Evolutionary conservation across 176 grass and related monocot species (phyloP).

Genomic region (Tuctoria greenei): DNA sequence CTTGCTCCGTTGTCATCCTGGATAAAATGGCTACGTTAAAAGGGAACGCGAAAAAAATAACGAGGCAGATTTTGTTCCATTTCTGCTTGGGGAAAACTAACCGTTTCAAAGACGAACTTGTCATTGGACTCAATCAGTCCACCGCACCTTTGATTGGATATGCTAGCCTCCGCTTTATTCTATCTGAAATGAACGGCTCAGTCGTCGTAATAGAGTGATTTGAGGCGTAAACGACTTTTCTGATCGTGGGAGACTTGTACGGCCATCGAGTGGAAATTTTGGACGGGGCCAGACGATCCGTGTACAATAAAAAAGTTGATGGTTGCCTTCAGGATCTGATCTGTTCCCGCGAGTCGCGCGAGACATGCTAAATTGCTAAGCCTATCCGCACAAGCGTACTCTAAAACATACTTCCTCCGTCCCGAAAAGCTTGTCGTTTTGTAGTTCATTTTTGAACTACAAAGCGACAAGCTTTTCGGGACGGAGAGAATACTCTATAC

Average conservation of each 20-base stretch:
- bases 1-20: neutral
- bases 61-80: neutral
- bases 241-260: neutral
- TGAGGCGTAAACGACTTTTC: conserved; percentile 11
- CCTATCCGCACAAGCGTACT: too few species aligned
- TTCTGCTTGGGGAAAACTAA: neutral
- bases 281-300: neutral
- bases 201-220: neutral
- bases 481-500: too few species aligned
- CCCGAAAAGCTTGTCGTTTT: too few species aligned
- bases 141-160: neutral
- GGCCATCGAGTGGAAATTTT: conserved; percentile 21
- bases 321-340: conserved; percentile 10
- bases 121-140: neutral
- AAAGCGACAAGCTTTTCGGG: too few species aligned
- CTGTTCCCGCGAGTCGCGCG: conserved; percentile 22
- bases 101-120: neutral
- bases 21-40: neutral
- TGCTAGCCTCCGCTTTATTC: neutral
- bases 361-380: too few species aligned
- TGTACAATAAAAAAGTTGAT: neutral
- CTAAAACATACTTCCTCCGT: too few species aligned
- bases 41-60: neutral
- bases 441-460: too few species aligned
- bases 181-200: neutral